Evolutionary conservation across 129 eudicot species (phyloP), one percentile per base, ranked within the genome.

Genomic region (Flaveria ramosissima): DNA sequence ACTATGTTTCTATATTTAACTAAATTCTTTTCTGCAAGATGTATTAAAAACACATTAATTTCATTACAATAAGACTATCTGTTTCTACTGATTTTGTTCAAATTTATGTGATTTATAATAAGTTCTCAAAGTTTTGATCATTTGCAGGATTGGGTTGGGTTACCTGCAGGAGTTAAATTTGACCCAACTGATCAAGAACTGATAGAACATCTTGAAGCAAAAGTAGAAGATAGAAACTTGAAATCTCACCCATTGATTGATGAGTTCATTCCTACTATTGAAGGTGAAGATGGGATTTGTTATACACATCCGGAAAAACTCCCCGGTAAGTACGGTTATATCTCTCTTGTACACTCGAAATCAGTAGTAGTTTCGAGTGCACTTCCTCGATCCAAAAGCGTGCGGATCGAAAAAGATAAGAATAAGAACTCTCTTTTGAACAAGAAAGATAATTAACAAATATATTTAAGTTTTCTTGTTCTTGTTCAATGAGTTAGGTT

Each of bases 121-220:
- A 46, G 32, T 26, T 63, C 23, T 63, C 7, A 4, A 63, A 14
- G 15, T 63, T 32, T 14, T 63, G 45, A 30, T 15, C 0, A 63
- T 43, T 73, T 75, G 81, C 84, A 95, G 99, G 96, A 95, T 59
- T 95, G 97, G 97, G 96, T 92, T 70, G 91, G 91, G 16, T 76
- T 89, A 23, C 96, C 96, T 2, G 96, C 96, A 1, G 96, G 96
- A 56, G 91, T 89, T 55, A 89, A 85, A 80, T 89, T 89, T 86
- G 96, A 89, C 80, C 96, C 96, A 32, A 89, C 84, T 77, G 96
- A 89, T 80, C 86, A 84, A 73, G 96, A 89, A 69, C 80, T 89
- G 17, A 79, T 89, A n/a, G 83, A 89, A 55, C 96, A 89, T 85
- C 79, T 89, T 80, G 96, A 89, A 77, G 96, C 83, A 6, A 86